Conservation (phyloP, 805 yeast species). For the Spathaspora sp. region DNA sequence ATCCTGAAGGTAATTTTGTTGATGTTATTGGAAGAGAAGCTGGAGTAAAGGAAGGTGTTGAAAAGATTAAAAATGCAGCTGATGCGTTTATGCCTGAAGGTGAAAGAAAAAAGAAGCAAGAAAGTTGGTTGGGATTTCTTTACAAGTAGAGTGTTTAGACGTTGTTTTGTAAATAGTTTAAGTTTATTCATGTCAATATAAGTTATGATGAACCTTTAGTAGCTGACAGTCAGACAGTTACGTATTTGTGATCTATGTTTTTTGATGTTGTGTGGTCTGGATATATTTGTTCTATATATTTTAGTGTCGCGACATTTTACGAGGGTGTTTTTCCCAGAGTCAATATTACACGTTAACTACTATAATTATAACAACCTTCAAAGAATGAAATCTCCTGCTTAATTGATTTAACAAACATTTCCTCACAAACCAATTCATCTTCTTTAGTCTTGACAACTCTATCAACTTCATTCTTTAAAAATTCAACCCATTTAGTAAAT, state of each 20-base stretch:
- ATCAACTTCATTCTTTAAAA: conserved; percentile 42
- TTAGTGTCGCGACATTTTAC: not conserved
- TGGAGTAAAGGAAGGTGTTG: conserved; percentile 72
- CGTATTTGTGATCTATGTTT: too few relatives aligned
- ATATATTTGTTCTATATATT: too few relatives aligned
- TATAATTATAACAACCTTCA: conserved; percentile 40
- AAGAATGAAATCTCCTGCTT: conserved; percentile 45
- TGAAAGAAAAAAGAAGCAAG: conserved; percentile 62
- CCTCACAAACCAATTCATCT: conserved; percentile 11
- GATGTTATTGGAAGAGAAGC: conserved; percentile 93
- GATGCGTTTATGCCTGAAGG: conserved; percentile 71
- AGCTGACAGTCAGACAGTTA: too few relatives aligned
- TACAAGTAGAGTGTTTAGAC: conserved; percentile 29
- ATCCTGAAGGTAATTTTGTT: conserved; percentile 94
- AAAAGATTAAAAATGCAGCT: conserved; percentile 71
- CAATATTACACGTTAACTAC: not conserved
- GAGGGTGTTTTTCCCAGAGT: not conserved
- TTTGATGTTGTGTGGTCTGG: too few relatives aligned
- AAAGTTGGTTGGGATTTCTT: conserved; percentile 57
- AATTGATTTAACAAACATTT: conserved; percentile 30
- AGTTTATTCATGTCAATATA: not conserved
- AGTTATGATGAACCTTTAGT: not conserved
- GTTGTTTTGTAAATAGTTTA: not conserved
- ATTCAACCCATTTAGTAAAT: conserved; percentile 46
- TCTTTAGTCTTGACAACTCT: conserved; percentile 26